Evolutionary conservation across 306 rosid genomes (phyloP), one percentile per base, ranked within the genome.

Genomic region (Betula pendula): DNA sequence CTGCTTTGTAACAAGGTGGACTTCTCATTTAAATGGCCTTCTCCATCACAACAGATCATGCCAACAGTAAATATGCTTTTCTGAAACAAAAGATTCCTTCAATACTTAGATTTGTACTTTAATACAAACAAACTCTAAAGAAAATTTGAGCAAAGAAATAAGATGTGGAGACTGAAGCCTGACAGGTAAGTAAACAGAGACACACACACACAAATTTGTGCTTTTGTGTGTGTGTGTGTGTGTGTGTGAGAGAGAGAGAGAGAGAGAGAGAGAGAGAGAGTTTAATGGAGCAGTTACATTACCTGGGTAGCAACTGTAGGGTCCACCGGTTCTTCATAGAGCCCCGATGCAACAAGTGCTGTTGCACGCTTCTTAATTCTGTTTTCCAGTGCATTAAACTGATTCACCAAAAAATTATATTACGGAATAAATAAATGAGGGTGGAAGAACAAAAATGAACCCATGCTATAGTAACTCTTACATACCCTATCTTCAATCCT

Each of bases 291-390:
- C 31, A 63, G 73, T 73, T 79, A 71, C 79, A 60, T 60, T 81
- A 92, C 98, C 96, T 90, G 96, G 11, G 96, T 89, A 50, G 98
- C 97, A 85, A 88, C 81, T 62, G 96, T 85, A 72, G 98, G 97
- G 82, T 95, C 97, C 80, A 85, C 83, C 4, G 92, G 93, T 85
- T 90, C 98, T 74, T 88, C 92, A 70, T 85, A 87, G 70, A 60
- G 90, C 81, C 89, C 85, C 50, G 98, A 90, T 45, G 92, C 88
- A 74, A 86, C 83, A 50, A 92, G 79, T 50, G 90, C 93, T 75
- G 87, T 76, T 43, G 92, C 75, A 66, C 89, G 86, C 77, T 81
- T 95, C 74, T 33, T 68, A 73, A 95, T 90, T 75, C 88, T 95
- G 69, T 84, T 88, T 81, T 95, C 96, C 38, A 95, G 85, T 59